Evolutionary conservation across 2,329 filamentous ascomycete genomes (phyloP), one percentile per base, ranked within the genome.

Genomic region (Incumbomyces delicatus): DNA sequence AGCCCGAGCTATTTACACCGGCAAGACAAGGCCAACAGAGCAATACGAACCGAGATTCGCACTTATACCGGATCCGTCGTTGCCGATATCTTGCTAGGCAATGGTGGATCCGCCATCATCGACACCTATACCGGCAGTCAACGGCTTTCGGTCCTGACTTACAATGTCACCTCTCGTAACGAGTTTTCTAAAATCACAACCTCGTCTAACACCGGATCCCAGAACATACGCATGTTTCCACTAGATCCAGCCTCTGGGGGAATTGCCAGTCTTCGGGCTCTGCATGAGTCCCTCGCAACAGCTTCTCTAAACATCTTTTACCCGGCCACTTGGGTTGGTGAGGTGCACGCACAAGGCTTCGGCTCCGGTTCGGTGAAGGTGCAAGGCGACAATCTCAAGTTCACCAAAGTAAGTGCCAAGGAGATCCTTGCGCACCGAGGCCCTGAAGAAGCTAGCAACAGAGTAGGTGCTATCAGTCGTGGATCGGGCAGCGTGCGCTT

Each of bases 91-190:
- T 62, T 76, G 5, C 68, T 77, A 27, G 63, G 72, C 1, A 64
- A 68, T 43, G 52, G 53, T 3, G 52, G 53, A 18, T 68, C 73
- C 35, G 60, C 63, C 4, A 66, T 78, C 52, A 57, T 68, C 18
- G 63, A 65, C 3, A 70, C 74, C 8, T 53, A 62, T 1, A 63
- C 62, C 40, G 78, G 78, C 22, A 61, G 57, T 10, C 67, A 80
- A 35, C 66, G 63, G 14, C 70, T 75, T 8, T 68, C 64, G 1
- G 66, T 82, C 20, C 60, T 62, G 1, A 66, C 80, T 6, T 66
- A 57, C 30, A 48, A 53, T 12, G 50, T 52, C 17, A 16, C 17
- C 14, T 20, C 18, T 12, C 14, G 17, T 8, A 27, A 41, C n/a
- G 20, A 51, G 27, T 16, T 53, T 30, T 50, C 35, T 17, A 43